phyloP scores from a whole-genome alignment of 139 green algal species.

The Monoraphidium neglectum region DNA sequence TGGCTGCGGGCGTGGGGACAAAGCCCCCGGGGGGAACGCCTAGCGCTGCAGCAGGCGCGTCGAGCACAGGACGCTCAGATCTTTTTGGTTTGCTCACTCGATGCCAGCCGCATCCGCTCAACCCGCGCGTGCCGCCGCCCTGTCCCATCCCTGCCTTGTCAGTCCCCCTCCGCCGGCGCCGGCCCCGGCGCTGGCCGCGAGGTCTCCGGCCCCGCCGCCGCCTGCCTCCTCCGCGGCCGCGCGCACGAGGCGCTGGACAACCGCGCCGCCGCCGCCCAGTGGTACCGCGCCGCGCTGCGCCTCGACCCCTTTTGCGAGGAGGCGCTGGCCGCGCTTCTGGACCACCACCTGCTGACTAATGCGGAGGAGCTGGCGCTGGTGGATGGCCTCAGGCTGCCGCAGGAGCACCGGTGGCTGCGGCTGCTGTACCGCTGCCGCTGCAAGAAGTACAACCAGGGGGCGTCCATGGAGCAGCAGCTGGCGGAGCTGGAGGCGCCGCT shows the following conservation, averaged over 20 bases:
- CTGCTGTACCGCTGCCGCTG: slow-evolving; percentile 74
- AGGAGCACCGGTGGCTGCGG: slow-evolving; percentile 72
- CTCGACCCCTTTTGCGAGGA: slow-evolving; percentile 93
- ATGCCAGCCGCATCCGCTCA: no score
- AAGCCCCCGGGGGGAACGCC: not conserved
- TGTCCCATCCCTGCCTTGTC: no score
- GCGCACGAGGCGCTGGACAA: slow-evolving; percentile 90
- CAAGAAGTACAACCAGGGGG: slow-evolving; percentile 57
- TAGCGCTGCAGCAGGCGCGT: not conserved
- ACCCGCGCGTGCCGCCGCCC: no score
- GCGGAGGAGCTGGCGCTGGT: slow-evolving; percentile 79
- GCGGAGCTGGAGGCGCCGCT: slow-evolving; percentile 38
- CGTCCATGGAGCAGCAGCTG: slow-evolving; percentile 36
- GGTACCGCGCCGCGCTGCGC: slow-evolving; percentile 66
- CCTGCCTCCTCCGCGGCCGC: slow-evolving; percentile 80
- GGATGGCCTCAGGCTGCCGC: slow-evolving; percentile 49
- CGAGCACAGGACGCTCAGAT: no score
- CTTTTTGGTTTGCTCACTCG: no score
- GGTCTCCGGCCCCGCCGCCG: slow-evolving; percentile 42
- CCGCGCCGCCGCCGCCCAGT: slow-evolving; percentile 50
- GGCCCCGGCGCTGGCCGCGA: slow-evolving; percentile 14
- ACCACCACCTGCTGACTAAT: slow-evolving; percentile 87
- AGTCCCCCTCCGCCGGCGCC: not conserved
- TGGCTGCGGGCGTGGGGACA: no score
- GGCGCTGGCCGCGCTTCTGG: slow-evolving; percentile 86